phyloP scores from a whole-genome alignment of 2,329 filamentous ascomycete genomes.

The Sporothrix sp. region DNA sequence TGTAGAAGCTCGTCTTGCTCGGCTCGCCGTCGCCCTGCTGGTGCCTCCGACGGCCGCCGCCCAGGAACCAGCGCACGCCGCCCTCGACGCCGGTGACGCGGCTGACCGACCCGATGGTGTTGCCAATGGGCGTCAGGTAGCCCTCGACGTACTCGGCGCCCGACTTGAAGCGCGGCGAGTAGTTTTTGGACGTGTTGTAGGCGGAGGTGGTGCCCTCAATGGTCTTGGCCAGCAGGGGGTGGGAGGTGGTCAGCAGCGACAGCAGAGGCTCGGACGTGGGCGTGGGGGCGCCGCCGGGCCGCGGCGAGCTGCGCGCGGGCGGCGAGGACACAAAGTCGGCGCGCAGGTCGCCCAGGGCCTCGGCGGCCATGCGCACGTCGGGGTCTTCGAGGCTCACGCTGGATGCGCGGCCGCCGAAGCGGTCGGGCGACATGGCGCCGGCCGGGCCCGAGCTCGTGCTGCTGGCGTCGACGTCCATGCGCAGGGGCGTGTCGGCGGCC shows the following conservation, averaged over 20 bases:
- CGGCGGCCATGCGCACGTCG: conserved; percentile 60
- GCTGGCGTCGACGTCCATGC: conserved; percentile 39
- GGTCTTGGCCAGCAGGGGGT: conserved; percentile 75
- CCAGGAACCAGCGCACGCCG: conserved; percentile 75
- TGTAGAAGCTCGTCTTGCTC: conserved; percentile 39
- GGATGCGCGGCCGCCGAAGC: conserved; percentile 34
- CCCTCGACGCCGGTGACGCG: conserved; percentile 81
- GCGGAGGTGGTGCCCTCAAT: conserved; percentile 77
- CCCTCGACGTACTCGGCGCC: conserved; percentile 85
- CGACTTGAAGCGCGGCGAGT: conserved; percentile 76
- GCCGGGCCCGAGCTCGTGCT: conserved; percentile 28
- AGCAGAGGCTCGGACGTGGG: conserved; percentile 62
- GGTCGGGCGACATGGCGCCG: conserved; percentile 34
- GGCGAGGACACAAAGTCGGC: conserved; percentile 60
- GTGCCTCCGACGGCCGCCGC: conserved; percentile 42
- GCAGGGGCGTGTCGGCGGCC: conserved; percentile 35
- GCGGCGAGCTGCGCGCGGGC: conserved; percentile 34
- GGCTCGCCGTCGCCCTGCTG: conserved; percentile 37
- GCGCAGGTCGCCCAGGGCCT: conserved; percentile 64
- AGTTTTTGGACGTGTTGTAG: conserved; percentile 81
- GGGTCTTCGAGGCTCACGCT: conserved; percentile 55
- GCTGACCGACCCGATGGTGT: conserved; percentile 74
- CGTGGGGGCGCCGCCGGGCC: conserved; percentile 26
- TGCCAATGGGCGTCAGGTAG: conserved; percentile 76
- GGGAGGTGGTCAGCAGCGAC: conserved; percentile 76